A percentile compares a stretch with the other conserved stretches of the same genome.
These are phyloP conservation scores for Helichrysum umbraculigerum DNA, from an alignment of 129 eudicot genomes.

Conservation along the genomic window DNA sequence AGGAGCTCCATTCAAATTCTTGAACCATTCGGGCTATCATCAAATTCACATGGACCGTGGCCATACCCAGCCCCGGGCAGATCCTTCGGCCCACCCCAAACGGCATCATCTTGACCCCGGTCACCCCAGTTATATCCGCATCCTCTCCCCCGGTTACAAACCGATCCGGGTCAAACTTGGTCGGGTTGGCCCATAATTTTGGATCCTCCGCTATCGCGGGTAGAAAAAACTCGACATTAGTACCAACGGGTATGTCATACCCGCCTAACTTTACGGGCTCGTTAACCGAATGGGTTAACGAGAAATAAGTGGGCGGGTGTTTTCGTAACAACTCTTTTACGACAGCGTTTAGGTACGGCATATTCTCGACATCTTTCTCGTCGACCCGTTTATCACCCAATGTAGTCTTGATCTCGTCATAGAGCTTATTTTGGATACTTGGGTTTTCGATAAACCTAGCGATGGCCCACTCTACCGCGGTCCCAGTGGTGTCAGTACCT, in stretches of 20 bases:
- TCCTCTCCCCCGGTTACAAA: slow-evolving; percentile 61
- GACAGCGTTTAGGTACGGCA: slow-evolving; percentile 69
- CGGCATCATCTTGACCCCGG: slow-evolving; percentile 69
- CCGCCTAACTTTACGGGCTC: slow-evolving; percentile 65
- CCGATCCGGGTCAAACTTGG: slow-evolving; percentile 71
- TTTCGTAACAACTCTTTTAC: slow-evolving; percentile 68
- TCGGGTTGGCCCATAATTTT: slow-evolving; percentile 61
- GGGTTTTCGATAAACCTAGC: slow-evolving; percentile 73
- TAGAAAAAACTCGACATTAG: slow-evolving; percentile 60
- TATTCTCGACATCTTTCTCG: slow-evolving; percentile 60
- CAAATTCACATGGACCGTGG: slow-evolving; percentile 60
- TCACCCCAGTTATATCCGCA: slow-evolving; percentile 68
- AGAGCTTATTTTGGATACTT: slow-evolving; percentile 42
- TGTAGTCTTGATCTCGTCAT: slow-evolving; percentile 46
- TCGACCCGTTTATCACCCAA: slow-evolving; percentile 52
- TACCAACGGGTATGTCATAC: slow-evolving; percentile 56
- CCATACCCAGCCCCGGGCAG: slow-evolving; percentile 80
- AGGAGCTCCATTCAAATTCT: slow-evolving; percentile 68
- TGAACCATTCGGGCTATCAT: slow-evolving; percentile 80
- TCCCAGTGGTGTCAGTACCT: slow-evolving; percentile 82
- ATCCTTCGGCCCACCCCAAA: slow-evolving; percentile 79
- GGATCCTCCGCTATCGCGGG: slow-evolving; percentile 71
- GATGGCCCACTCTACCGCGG: slow-evolving; percentile 85
- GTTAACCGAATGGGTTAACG: slow-evolving; percentile 57
- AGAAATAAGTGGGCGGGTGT: slow-evolving; percentile 82